Evolutionary conservation across 331 rosid species (phyloP).

Genomic region (Arachis monticola): DNA sequence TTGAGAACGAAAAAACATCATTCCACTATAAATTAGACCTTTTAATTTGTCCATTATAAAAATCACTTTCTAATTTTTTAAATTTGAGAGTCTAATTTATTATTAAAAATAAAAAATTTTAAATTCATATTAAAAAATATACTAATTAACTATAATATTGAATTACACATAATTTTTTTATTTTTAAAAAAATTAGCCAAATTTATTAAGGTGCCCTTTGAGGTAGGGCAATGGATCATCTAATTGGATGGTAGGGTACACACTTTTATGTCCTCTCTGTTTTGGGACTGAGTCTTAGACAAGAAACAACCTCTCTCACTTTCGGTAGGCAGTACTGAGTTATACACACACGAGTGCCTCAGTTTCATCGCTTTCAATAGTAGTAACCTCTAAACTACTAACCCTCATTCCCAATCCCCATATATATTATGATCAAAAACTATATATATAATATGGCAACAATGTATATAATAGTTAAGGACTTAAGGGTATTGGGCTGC

Average conservation of each 20-base stretch:
- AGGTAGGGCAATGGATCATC: constrained; percentile 29
- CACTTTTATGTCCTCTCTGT: constrained; percentile 21
- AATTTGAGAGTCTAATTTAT: too few relatives aligned
- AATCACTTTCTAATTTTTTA: too few relatives aligned
- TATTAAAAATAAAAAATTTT: too few relatives aligned
- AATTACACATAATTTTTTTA: too few relatives aligned
- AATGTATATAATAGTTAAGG: constrained; percentile 2
- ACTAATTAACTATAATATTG: too few relatives aligned
- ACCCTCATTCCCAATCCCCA: neutral
- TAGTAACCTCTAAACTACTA: neutral
- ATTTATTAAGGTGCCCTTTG: constrained; percentile 6
- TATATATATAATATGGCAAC: neutral
- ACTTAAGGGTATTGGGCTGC: neutral
- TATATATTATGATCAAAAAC: constrained; percentile 7
- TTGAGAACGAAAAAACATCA: too few relatives aligned
- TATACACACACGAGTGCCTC: constrained; percentile 58
- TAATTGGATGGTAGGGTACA: neutral
- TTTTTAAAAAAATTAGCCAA: too few relatives aligned
- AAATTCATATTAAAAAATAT: too few relatives aligned
- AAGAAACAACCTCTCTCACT: constrained; percentile 39
- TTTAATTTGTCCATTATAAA: too few relatives aligned
- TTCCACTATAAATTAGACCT: too few relatives aligned
- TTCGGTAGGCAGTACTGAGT: constrained; percentile 34
- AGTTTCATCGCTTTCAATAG: constrained; percentile 54
- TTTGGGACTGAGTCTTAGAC: constrained; percentile 19